Conservation (phyloP, 257 asterid genomes). For the Salvia hispanica region DNA sequence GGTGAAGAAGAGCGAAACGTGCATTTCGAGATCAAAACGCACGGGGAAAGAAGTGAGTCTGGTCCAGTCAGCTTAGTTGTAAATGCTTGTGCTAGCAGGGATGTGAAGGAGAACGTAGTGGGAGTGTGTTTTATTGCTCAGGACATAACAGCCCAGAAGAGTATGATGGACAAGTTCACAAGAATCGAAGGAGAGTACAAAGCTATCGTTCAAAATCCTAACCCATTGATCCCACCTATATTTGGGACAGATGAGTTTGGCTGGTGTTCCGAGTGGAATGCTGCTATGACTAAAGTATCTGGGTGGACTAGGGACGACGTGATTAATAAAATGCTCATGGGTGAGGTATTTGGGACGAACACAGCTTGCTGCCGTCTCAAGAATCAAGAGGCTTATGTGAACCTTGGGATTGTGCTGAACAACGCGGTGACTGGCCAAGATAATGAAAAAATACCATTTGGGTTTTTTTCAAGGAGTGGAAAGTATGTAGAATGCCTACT, state of each 20-base stretch:
- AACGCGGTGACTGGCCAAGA: slow-evolving; percentile 75
- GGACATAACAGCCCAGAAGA: slow-evolving; percentile 85
- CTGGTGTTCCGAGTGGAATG: slow-evolving; percentile 97
- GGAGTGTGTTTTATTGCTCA: slow-evolving; percentile 97
- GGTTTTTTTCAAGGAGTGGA: slow-evolving; percentile 67
- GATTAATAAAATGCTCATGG: slow-evolving; percentile 81
- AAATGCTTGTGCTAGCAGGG: slow-evolving; percentile 94
- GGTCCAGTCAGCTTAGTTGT: slow-evolving; percentile 80
- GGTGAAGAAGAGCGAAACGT: slow-evolving; percentile 84
- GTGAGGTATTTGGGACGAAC: slow-evolving; percentile 80
- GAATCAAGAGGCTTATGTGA: slow-evolving; percentile 80
- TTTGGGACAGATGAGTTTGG: slow-evolving; percentile 92
- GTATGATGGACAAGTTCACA: slow-evolving; percentile 91
- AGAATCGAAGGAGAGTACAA: slow-evolving; percentile 89
- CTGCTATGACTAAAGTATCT: slow-evolving; percentile 81
- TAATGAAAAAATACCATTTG: slow-evolving; percentile 66
- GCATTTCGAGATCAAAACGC: slow-evolving; percentile 82
- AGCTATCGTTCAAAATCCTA: slow-evolving; percentile 85
- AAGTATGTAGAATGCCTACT: slow-evolving; percentile 77
- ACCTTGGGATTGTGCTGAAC: slow-evolving; percentile 72
- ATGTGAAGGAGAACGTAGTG: slow-evolving; percentile 70
- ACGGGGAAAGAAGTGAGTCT: slow-evolving; percentile 53
- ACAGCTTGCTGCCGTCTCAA: slow-evolving; percentile 72
- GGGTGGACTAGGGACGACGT: slow-evolving; percentile 80
- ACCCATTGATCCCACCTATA: slow-evolving; percentile 89